phyloP scores from a whole-genome alignment of 345 rosid genomes.

The Melaleuca quinquenervia region DNA sequence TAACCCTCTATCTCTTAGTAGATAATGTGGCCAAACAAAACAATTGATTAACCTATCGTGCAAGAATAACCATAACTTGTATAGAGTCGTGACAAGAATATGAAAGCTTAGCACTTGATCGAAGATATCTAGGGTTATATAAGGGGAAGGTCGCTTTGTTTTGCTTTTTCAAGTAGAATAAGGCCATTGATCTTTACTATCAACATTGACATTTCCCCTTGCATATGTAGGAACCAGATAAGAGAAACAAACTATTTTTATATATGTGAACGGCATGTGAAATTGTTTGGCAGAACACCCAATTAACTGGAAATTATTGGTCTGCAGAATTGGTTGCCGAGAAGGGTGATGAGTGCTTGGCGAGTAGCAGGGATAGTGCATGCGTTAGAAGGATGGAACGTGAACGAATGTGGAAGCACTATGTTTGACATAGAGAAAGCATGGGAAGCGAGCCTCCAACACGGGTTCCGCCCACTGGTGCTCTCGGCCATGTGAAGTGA shows the following conservation, averaged over 20 bases:
- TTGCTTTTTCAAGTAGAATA: neutral
- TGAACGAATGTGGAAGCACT: slow-evolving; percentile 32
- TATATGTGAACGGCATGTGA: neutral
- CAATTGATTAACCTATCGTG: too few species aligned
- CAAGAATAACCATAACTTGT: neutral
- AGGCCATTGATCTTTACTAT: neutral
- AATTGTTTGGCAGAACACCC: neutral
- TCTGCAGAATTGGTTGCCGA: slow-evolving; percentile 50
- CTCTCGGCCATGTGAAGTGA: neutral
- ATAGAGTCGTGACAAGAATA: neutral
- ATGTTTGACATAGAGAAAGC: slow-evolving; percentile 12
- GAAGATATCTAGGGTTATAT: neutral
- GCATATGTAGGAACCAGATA: neutral
- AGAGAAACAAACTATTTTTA: neutral
- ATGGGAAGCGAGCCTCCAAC: slow-evolving; percentile 43
- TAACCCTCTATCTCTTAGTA: neutral
- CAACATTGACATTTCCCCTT: neutral
- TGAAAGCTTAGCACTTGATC: neutral
- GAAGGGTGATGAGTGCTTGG: slow-evolving; percentile 48
- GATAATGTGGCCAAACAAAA: neutral
- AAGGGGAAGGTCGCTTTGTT: neutral
- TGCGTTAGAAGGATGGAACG: slow-evolving; percentile 38
- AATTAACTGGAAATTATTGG: neutral
- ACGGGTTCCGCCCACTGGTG: slow-evolving; percentile 37
- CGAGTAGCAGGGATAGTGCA: slow-evolving; percentile 46